Percentiles rank a stretch among this genome's conserved stretches.
These are phyloP conservation scores for Sugiyamaella grinbergsii DNA, from an alignment of 1,139 yeast genomes.

Conservation along the genomic window DNA sequence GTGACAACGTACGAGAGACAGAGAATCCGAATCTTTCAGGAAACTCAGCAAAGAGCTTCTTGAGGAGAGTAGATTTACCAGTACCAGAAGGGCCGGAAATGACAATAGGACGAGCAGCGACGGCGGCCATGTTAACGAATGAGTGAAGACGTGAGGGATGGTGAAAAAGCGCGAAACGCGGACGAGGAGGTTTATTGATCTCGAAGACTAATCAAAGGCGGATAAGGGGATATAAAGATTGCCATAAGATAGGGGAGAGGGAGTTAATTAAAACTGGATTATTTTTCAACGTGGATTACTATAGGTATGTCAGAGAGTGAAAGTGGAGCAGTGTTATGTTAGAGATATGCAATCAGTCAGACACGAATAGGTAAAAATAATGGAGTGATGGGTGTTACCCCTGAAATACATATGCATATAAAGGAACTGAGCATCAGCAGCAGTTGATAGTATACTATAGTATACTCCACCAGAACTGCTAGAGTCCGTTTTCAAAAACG, in stretches of 20 bases:
- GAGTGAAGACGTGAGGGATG: constrained; percentile 1
- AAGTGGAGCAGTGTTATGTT: no score
- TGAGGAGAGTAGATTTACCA: constrained; percentile 92
- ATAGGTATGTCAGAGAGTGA: no score
- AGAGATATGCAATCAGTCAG: no score
- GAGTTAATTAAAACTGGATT: no score
- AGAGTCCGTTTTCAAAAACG: no score
- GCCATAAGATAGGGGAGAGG: background rate
- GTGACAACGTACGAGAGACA: constrained; percentile 55
- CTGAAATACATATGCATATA: no score
- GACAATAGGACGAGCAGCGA: constrained; percentile 73
- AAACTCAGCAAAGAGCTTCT: constrained; percentile 84
- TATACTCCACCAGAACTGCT: no score
- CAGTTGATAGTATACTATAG: no score
- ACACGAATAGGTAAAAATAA: no score
- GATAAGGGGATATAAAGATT: background rate
- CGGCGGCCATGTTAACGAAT: constrained; percentile 32
- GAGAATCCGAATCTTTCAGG: constrained; percentile 92
- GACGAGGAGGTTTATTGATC: background rate
- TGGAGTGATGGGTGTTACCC: no score
- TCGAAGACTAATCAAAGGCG: background rate
- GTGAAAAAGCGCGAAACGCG: background rate
- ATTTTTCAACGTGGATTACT: no score
- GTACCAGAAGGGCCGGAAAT: constrained; percentile 95
- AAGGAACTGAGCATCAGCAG: no score